A percentile compares a stretch with the other conserved stretches of the same genome.
These are phyloP conservation scores for Trichoderma harzianum DNA, from an alignment of 2,329 filamentous ascomycete genomes.

Conservation along the genomic window DNA sequence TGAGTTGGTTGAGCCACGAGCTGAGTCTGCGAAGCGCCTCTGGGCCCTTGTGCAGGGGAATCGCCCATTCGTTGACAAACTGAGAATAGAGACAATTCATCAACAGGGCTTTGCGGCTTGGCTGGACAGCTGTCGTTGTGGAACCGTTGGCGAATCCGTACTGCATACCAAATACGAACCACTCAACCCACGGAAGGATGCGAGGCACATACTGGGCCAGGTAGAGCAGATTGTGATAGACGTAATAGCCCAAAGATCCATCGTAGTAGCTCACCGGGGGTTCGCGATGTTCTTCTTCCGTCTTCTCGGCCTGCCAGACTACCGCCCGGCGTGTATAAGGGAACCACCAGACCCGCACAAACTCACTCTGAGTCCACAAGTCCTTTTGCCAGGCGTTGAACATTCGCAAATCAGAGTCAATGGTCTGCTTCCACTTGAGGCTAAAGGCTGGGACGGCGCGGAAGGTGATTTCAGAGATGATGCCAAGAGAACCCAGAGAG, in stretches of 20 bases:
- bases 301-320: conserved; percentile 84
- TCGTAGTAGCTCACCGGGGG: conserved; percentile 76
- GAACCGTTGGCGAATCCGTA: conserved; percentile 79
- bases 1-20: conserved; percentile 72
- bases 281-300: conserved; percentile 55
- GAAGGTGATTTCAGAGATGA: conserved; percentile 86
- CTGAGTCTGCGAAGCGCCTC: conserved; percentile 80
- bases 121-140: conserved; percentile 71
- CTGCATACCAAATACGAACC: conserved; percentile 97
- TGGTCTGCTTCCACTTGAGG: conserved; percentile 80
- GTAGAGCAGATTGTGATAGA: conserved; percentile 89
- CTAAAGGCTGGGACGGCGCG: conserved; percentile 76
- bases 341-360: conserved; percentile 95
- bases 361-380: conserved; percentile 83
- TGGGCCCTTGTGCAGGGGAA: conserved; percentile 80
- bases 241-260: conserved; percentile 74
- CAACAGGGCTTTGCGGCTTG: conserved; percentile 73
- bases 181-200: conserved; percentile 84
- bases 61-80: conserved; percentile 96
- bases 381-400: conserved; percentile 67
- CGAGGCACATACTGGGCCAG: conserved; percentile 73
- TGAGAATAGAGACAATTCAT: conserved; percentile 99
- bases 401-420: conserved; percentile 67
- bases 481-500: conserved; percentile 83
- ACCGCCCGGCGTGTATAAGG: conserved; percentile 87